These are phyloP conservation scores for Scleroderma bovista DNA, from an alignment of 768 basidiomycete species.

Conservation along the genomic window DNA sequence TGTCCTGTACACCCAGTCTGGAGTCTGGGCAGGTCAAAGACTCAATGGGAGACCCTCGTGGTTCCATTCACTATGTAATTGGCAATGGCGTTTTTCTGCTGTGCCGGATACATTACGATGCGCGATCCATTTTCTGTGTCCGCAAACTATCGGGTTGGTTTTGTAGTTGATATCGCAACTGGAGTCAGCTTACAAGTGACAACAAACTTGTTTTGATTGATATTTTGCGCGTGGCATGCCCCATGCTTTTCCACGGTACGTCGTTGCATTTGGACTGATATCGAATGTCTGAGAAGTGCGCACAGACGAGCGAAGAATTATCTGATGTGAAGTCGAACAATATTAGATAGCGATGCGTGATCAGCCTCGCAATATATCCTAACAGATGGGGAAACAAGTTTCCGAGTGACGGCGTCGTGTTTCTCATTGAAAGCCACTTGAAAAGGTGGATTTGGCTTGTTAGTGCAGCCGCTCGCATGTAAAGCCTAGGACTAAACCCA, in stretches of 20 bases:
- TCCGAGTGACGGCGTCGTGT: no score
- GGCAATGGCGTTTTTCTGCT: no score
- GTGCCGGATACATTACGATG: no score
- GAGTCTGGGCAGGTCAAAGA: no score
- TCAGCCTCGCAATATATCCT: conserved; percentile 37
- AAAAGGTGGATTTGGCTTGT: no score
- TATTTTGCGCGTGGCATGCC: conserved; percentile 82
- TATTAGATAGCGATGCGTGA: conserved; percentile 59
- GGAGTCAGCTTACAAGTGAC: conserved; percentile 39
- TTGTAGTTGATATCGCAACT: conserved; percentile 36
- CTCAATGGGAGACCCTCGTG: no score
- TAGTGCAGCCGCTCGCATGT: no score
- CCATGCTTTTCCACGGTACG: conserved; percentile 59
- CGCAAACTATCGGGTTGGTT: conserved; percentile 54
- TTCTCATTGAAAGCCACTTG: no score
- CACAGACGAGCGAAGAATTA: conserved; percentile 61
- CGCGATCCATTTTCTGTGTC: no score
- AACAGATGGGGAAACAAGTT: no score
- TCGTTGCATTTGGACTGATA: background rate
- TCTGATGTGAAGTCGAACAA: conserved; percentile 45
- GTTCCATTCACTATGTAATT: no score
- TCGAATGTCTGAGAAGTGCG: conserved; percentile 38
- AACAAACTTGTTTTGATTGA: conserved; percentile 65
- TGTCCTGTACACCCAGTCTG: conserved; percentile 2
- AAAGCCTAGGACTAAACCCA: no score